Base-by-base conservation (phyloP, 495 filamentous ascomycete species). In the Penicillium coffeae region DNA sequence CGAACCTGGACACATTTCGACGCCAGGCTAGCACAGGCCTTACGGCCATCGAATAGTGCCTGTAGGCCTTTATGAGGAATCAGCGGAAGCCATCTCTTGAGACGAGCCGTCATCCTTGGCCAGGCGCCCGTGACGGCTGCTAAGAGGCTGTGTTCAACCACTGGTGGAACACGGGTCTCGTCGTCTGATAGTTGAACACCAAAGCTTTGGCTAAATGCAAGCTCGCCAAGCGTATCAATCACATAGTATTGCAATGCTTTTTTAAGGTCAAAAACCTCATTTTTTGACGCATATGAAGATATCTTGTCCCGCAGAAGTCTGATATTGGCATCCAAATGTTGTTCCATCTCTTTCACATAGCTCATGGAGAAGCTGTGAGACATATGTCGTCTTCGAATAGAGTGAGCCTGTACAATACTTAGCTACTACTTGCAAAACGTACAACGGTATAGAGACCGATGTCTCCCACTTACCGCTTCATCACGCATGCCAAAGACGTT, bases 321-420 rank as follows among this genome's bases (percentile, higher is more conserved):
- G 21, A 51, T 40, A 39, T 45, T 51, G 7, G 21, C 21, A 16
- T 51, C 48, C 3, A 51, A 19, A 33, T 51, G 34, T 18, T 51
- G 21, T 15, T 51, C 48, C 48, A 51, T 51, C 34, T 51, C 48
- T 45, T 51, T 51, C 8, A 51, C 42, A 15, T 51, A 51, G 20
- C 48, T 39, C 34, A 34, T 51, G 2, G 48, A 51, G 22, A 51
- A 51, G 16, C 48, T 51, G 22, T 51, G 48, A 2, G 48, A 51
- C 48, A 51, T 51, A 18, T 51, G 48, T 2, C 48, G 48, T 13
- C 48, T 41, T 21, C 48, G 41, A 18, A 51, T 39, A 19, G 48
- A 51, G 25, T 51, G 48, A 18, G 18, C 12, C 48, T 51, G 12
- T 14, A 51, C 3, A 14, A 38, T 19, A n/a, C n/a, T n/a, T n/a